Evolutionary conservation across 106 monocot species (phyloP).

Genomic region (Dendrobium chrysotoxum): DNA sequence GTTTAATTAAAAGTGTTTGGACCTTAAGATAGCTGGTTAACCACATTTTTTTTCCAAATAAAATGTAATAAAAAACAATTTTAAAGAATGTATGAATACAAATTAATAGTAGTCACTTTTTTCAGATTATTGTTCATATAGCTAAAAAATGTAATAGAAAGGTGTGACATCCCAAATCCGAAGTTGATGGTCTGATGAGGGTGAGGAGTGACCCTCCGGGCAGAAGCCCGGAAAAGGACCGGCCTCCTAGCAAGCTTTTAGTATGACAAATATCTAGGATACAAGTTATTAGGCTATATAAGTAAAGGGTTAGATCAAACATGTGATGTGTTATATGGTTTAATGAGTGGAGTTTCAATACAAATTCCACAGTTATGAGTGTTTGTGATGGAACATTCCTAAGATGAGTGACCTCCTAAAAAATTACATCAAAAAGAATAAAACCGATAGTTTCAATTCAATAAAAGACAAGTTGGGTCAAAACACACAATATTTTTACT

Average conservation of each 20-base stretch:
- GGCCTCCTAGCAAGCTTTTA: background rate
- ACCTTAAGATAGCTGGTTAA: too few relatives aligned
- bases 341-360: background rate
- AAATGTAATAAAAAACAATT: too few relatives aligned
- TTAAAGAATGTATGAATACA: background rate
- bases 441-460: background rate
- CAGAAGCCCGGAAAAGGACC: background rate
- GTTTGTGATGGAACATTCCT: background rate
- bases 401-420: background rate
- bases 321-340: background rate
- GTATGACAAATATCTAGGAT: background rate
- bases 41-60: too few relatives aligned
- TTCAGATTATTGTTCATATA: too few relatives aligned
- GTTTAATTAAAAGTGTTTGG: too few relatives aligned
- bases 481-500: background rate
- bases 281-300: background rate
- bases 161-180: background rate
- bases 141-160: background rate
- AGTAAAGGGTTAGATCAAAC: background rate
- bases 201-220: background rate
- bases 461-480: background rate
- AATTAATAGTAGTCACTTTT: background rate
- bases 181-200: background rate
- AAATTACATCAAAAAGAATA: background rate
- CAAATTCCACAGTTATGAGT: background rate